phyloP scores from a whole-genome alignment of 345 rosid species.

The Syzygium grande region DNA sequence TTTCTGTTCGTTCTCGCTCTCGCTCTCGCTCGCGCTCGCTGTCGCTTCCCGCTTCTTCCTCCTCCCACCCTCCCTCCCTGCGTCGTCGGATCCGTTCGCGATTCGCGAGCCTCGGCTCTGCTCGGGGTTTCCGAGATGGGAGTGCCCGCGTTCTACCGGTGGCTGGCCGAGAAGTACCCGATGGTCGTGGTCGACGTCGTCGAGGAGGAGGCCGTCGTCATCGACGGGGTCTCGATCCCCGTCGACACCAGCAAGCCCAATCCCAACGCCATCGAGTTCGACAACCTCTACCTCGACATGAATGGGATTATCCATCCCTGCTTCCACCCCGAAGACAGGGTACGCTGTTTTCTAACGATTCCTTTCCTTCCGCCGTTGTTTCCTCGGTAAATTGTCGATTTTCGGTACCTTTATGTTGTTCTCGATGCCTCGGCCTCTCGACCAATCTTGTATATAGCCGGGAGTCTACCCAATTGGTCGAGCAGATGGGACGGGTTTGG shows the following conservation, averaged over 20 bases:
- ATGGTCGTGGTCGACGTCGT: conserved; percentile 59
- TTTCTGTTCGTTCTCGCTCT: not conserved
- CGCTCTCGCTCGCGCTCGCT: not conserved
- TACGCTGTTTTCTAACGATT: conserved; percentile 9
- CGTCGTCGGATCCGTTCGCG: no score
- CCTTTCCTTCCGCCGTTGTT: not conserved
- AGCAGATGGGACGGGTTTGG: not conserved
- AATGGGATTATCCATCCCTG: conserved; percentile 98
- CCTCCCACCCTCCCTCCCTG: not conserved
- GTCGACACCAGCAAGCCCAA: conserved; percentile 78
- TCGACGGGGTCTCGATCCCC: conserved; percentile 56
- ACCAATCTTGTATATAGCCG: not conserved
- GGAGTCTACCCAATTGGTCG: not conserved
- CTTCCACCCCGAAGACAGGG: conserved; percentile 92
- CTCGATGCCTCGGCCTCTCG: not conserved
- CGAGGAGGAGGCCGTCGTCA: conserved; percentile 76
- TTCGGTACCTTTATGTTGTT: not conserved
- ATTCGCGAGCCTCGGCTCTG: not conserved
- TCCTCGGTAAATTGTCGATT: not conserved
- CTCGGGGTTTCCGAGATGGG: conserved; percentile 38
- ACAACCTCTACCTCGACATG: conserved; percentile 96
- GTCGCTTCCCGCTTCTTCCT: not conserved
- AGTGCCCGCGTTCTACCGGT: conserved; percentile 89
- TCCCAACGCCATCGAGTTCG: conserved; percentile 76
- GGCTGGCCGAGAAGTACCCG: conserved; percentile 93